Conservation (phyloP, 768 basidiomycete genomes). For the Leccinellum rugosiceps region DNA sequence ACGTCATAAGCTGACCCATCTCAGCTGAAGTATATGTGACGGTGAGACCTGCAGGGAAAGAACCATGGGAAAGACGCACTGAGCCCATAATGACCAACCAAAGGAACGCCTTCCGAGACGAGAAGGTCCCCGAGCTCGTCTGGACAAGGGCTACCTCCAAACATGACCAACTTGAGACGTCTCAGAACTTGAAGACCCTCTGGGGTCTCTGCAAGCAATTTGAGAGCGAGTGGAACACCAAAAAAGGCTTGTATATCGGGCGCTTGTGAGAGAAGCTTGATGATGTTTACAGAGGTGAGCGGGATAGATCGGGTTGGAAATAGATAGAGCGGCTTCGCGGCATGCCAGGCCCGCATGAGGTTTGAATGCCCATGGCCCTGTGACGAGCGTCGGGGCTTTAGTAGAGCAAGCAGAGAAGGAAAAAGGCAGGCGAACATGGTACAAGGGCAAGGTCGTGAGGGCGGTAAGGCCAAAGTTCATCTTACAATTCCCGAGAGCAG, state of each 20-base stretch:
- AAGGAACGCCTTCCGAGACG: slow-evolving; percentile 43
- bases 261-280: slow-evolving; percentile 35
- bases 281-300: slow-evolving; percentile 44
- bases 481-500: slow-evolving; percentile 34
- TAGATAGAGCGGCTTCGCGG: slow-evolving; percentile 42
- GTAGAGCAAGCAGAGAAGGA: background rate
- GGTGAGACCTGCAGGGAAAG: background rate
- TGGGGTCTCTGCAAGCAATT: slow-evolving; percentile 46
- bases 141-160: slow-evolving; percentile 52
- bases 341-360: slow-evolving; percentile 38
- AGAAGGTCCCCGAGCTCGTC: slow-evolving; percentile 50
- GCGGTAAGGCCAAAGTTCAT: slow-evolving; percentile 26
- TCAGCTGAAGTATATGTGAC: slow-evolving; percentile 12
- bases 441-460: slow-evolving; percentile 30
- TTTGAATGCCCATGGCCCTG: slow-evolving; percentile 22
- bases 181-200: slow-evolving; percentile 38
- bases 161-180: slow-evolving; percentile 46
- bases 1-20: slow-evolving; percentile 43
- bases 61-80: slow-evolving; percentile 34
- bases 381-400: background rate
- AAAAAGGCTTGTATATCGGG: slow-evolving; percentile 32
- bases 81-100: slow-evolving; percentile 48
- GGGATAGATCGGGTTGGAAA: slow-evolving; percentile 41
- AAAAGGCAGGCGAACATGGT: slow-evolving; percentile 24
- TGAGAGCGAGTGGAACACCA: slow-evolving; percentile 39